phyloP scores from a whole-genome alignment of 371 early-diverging fungal genomes.

The Mortierella sp. region DNA sequence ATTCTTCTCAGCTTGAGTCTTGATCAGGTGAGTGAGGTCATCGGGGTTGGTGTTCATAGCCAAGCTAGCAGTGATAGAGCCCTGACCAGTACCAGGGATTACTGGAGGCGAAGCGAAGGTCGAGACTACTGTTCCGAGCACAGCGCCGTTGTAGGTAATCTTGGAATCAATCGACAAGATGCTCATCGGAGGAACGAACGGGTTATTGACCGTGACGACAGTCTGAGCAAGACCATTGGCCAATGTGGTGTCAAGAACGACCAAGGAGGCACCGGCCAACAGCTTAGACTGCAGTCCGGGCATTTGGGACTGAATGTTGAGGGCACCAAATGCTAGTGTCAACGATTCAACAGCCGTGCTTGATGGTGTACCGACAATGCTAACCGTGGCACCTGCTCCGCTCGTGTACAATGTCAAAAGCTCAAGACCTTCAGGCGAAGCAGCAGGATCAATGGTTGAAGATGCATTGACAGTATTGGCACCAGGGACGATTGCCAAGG shows the following conservation, averaged over 20 bases:
- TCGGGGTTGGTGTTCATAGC: constrained; percentile 48
- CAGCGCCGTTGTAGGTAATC: constrained; percentile 59
- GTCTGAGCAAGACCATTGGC: constrained; percentile 57
- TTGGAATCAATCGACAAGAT: constrained; percentile 59
- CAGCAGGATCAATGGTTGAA: constrained; percentile 60
- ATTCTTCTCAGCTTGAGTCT: constrained; percentile 58
- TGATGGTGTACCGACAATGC: constrained; percentile 57
- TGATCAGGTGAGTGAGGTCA: constrained; percentile 52
- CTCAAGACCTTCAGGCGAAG: constrained; percentile 58
- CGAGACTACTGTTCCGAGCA: constrained; percentile 62
- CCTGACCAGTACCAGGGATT: constrained; percentile 38
- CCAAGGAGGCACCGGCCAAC: constrained; percentile 57
- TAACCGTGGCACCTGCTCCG: constrained; percentile 59
- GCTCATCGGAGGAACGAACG: constrained; percentile 61
- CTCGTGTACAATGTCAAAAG: constrained; percentile 63
- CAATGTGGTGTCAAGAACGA: constrained; percentile 57
- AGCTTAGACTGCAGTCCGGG: constrained; percentile 60
- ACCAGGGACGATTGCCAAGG: constrained; percentile 60
- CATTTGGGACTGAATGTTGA: constrained; percentile 57
- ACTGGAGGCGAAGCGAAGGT: constrained; percentile 40
- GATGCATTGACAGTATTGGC: constrained; percentile 56
- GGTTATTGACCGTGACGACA: constrained; percentile 62
- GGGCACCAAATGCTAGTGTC: constrained; percentile 56
- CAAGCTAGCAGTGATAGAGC: constrained; percentile 31
- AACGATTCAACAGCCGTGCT: constrained; percentile 62